Evolutionary conservation across 495 filamentous ascomycete genomes (phyloP).

Genomic region (Clohesyomyces aquaticus): DNA sequence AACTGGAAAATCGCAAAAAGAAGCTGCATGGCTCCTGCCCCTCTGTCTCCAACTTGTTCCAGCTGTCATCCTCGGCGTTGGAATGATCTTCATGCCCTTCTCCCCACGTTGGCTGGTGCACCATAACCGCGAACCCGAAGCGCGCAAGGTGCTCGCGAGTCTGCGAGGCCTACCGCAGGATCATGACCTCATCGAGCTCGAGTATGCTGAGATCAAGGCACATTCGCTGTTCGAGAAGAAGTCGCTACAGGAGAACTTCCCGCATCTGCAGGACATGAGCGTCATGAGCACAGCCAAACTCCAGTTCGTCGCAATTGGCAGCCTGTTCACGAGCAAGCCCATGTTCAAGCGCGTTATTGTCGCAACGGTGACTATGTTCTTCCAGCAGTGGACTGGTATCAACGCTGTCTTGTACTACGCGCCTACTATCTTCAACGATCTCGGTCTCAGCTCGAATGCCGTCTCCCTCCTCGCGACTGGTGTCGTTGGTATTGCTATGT

Average conservation of each 20-base stretch:
- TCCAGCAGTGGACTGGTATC: constrained; percentile 78
- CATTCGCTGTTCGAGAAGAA: constrained; percentile 80
- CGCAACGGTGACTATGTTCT: constrained; percentile 71
- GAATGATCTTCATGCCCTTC: constrained; percentile 83
- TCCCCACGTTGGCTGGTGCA: constrained; percentile 80
- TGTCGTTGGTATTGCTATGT: constrained; percentile 78
- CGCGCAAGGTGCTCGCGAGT: constrained; percentile 65
- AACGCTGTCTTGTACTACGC: constrained; percentile 77
- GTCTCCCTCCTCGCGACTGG: constrained; percentile 76
- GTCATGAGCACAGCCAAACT: constrained; percentile 66
- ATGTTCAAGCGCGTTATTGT: constrained; percentile 78
- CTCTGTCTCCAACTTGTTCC: constrained; percentile 48
- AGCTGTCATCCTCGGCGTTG: constrained; percentile 50
- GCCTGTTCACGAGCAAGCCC: constrained; percentile 70
- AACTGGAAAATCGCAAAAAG: constrained; percentile 61
- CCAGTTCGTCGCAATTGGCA: constrained; percentile 71
- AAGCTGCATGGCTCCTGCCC: constrained; percentile 55
- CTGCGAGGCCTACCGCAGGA: constrained; percentile 65
- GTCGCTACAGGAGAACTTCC: constrained; percentile 71
- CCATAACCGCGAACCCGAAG: constrained; percentile 72
- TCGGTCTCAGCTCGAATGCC: constrained; percentile 66
- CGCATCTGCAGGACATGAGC: constrained; percentile 63
- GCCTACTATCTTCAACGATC: constrained; percentile 70
- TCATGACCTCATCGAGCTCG: constrained; percentile 70
- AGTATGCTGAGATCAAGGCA: constrained; percentile 82